phyloP scores from a whole-genome alignment of 805 yeast genomes.

The Komagataella populi region DNA sequence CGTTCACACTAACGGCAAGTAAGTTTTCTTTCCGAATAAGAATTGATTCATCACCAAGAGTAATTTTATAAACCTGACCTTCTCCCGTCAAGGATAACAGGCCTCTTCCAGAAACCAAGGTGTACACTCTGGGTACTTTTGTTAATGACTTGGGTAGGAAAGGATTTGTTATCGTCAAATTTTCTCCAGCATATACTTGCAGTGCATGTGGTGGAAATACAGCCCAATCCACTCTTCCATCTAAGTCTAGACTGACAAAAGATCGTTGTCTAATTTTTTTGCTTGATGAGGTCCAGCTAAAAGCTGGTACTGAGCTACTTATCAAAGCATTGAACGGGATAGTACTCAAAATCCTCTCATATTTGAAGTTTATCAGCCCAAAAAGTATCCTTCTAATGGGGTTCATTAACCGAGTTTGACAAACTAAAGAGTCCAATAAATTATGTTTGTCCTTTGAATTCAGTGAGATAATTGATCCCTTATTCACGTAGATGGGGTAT shows the following conservation, averaged over 20 bases:
- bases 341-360: slow-evolving; percentile 34
- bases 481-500: slow-evolving; percentile 33
- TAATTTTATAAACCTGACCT: slow-evolving; percentile 38
- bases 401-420: slow-evolving; percentile 17
- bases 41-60: slow-evolving; percentile 31
- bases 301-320: slow-evolving; percentile 17
- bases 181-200: slow-evolving; percentile 40
- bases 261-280: slow-evolving; percentile 17
- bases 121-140: slow-evolving; percentile 20
- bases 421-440: slow-evolving; percentile 12
- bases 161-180: slow-evolving; percentile 25
- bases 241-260: slow-evolving; percentile 31
- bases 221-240: slow-evolving; percentile 56
- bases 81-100: slow-evolving; percentile 37
- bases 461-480: slow-evolving; percentile 36
- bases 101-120: slow-evolving; percentile 44
- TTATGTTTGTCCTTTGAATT: slow-evolving; percentile 12
- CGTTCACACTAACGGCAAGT: slow-evolving; percentile 36
- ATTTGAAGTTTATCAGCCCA: slow-evolving; percentile 30
- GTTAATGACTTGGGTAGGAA: slow-evolving; percentile 26
- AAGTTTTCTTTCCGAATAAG: slow-evolving; percentile 30
- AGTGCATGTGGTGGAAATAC: slow-evolving; percentile 31
- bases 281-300: neutral
- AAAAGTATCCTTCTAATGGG: slow-evolving; percentile 28
- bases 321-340: slow-evolving; percentile 30